Percentiles rank a stretch among this genome's conserved stretches.
Evolutionary conservation across 2,329 filamentous ascomycete species (phyloP).

Genomic region (Zarea fungicola): DNA sequence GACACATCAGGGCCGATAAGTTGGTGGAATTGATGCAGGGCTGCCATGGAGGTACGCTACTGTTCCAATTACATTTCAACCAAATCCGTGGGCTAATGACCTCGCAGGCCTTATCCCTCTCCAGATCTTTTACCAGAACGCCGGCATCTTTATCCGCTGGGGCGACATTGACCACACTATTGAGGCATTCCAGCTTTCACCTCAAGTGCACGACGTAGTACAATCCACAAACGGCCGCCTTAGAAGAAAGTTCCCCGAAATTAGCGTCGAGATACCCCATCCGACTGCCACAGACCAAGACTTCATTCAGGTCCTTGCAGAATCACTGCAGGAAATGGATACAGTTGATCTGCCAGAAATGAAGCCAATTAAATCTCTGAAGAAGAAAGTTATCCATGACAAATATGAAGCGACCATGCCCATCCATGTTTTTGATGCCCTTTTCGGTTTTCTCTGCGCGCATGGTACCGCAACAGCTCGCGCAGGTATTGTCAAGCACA

Average conservation of each 20-base stretch:
- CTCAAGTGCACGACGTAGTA: not conserved
- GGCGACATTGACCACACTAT: not conserved
- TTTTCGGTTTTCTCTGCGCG: not conserved
- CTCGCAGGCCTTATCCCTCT: not conserved
- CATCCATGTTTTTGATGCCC: not conserved
- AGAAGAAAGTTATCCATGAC: not conserved
- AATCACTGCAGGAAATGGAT: not conserved
- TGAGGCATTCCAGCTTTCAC: slow-evolving; percentile 1
- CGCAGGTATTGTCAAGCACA: slow-evolving; percentile 1
- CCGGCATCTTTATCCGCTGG: slow-evolving; percentile 5
- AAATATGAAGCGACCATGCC: not conserved
- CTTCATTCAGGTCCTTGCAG: not conserved
- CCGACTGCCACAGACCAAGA: not conserved
- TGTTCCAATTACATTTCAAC: not conserved
- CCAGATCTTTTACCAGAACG: slow-evolving; percentile 1
- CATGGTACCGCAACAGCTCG: not conserved
- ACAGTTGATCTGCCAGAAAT: not conserved
- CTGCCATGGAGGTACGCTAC: not conserved
- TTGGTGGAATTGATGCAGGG: not conserved
- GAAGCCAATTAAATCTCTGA: not conserved
- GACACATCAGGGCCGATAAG: not conserved
- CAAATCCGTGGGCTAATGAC: not conserved
- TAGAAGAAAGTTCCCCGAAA: slow-evolving; percentile 1
- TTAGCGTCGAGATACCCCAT: not conserved
- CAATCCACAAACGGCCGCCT: not conserved